Conservation (phyloP, 1,284 basidiomycete species). For the Leccinum fuscescens region DNA sequence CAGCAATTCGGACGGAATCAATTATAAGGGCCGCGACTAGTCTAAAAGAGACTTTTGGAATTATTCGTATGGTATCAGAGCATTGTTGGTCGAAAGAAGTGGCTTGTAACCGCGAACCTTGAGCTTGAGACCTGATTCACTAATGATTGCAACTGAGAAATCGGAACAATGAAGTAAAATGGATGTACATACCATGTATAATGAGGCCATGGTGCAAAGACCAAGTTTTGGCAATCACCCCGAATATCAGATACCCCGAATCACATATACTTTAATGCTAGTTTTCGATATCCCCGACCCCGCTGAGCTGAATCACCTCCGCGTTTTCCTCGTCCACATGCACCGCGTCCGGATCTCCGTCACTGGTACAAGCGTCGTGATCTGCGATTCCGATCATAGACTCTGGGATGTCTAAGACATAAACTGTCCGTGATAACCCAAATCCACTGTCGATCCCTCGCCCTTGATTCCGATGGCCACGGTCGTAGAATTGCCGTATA, state of each 20-base stretch:
- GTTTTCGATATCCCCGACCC: neutral
- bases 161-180: no score
- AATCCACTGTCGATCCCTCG: neutral
- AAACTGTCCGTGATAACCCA: neutral
- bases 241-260: neutral
- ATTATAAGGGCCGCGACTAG: no score
- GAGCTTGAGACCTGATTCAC: no score
- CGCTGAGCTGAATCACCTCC: neutral
- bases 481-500: neutral
- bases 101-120: no score
- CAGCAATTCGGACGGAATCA: no score
- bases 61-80: no score
- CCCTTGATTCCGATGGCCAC: neutral
- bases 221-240: neutral
- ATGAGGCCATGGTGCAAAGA: neutral
- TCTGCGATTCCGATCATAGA: neutral
- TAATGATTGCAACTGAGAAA: no score
- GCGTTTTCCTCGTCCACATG: neutral
- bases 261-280: neutral
- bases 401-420: neutral
- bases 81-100: no score
- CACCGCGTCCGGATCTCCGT: neutral
- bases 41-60: no score
- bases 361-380: neutral
- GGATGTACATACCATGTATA: neutral